Conservation (phyloP, 2,329 filamentous ascomycete genomes). For the Myriosclerotinia curreyana region DNA sequence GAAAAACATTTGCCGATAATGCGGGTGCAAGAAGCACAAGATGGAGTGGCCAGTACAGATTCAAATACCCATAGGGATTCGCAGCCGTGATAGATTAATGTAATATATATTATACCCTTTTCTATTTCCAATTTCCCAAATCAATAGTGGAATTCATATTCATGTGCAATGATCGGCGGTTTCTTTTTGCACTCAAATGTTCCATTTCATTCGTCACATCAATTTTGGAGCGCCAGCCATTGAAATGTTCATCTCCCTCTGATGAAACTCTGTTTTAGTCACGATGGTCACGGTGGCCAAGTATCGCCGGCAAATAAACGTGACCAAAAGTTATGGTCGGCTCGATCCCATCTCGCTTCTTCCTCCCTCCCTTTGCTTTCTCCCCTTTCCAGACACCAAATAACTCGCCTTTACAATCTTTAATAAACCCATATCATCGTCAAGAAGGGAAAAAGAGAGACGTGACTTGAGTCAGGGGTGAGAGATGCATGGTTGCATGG, state of each 20-base stretch:
- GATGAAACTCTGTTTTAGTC: no score
- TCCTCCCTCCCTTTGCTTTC: background rate
- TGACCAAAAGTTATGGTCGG: background rate
- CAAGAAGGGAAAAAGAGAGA: no score
- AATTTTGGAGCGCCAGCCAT: background rate
- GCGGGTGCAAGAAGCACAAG: background rate
- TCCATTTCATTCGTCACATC: background rate
- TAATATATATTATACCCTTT: constrained; percentile 8
- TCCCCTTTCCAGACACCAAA: background rate
- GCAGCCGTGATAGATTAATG: background rate
- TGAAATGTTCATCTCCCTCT: background rate
- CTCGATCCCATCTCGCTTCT: background rate
- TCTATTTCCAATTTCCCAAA: background rate
- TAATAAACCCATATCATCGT: no score
- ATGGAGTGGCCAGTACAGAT: background rate
- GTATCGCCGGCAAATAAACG: background rate
- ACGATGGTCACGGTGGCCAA: no score
- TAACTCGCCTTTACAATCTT: no score
- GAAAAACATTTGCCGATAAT: background rate
- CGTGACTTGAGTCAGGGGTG: no score
- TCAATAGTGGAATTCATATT: background rate
- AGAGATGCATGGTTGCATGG: no score
- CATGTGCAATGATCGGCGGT: no score
- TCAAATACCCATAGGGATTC: background rate
- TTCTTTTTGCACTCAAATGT: background rate